A percentile compares a stretch with the other conserved stretches of the same genome.
phyloP scores from a whole-genome alignment of 2,329 filamentous ascomycete genomes.

The Paecilomyces sp. region DNA sequence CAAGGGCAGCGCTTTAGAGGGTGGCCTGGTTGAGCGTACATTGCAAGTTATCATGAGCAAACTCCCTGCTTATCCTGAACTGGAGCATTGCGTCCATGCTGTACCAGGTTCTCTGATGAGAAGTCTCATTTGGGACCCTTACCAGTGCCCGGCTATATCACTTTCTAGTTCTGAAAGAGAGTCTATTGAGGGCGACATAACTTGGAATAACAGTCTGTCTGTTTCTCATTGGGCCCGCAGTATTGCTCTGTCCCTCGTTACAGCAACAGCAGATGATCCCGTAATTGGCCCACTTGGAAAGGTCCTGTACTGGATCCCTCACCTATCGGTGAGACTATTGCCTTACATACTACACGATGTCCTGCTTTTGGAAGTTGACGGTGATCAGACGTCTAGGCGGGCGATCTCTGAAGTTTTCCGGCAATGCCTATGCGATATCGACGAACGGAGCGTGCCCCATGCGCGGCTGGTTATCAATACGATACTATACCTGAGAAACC shows the following conservation, averaged over 20 bases:
- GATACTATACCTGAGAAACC: constrained; percentile 81
- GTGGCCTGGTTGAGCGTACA: constrained; percentile 38
- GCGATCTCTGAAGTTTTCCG: constrained; percentile 60
- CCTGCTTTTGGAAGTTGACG: constrained; percentile 60
- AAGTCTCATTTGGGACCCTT: constrained; percentile 36
- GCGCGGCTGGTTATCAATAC: constrained; percentile 67
- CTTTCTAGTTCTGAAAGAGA: constrained; percentile 14
- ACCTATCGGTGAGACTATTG: constrained; percentile 67
- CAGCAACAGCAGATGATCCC: constrained; percentile 54
- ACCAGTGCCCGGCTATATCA: constrained; percentile 28
- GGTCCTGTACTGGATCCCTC: constrained; percentile 58
- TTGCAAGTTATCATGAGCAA: constrained; percentile 36
- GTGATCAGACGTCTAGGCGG: constrained; percentile 52
- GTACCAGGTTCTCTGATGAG: constrained; percentile 32
- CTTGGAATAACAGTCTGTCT: constrained; percentile 13
- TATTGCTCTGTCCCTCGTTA: constrained; percentile 46
- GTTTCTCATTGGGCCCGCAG: constrained; percentile 27
- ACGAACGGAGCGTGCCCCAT: constrained; percentile 49
- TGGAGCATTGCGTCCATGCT: constrained; percentile 25
- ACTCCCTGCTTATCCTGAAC: constrained; percentile 19
- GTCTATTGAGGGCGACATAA: constrained; percentile 7
- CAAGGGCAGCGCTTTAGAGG: constrained; percentile 44
- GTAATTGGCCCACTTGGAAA: constrained; percentile 62
- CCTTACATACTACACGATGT: constrained; percentile 82
- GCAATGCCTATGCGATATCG: constrained; percentile 51